phyloP scores from a whole-genome alignment of 192 early-diverging fungal genomes.

The Podochytrium sp. region DNA sequence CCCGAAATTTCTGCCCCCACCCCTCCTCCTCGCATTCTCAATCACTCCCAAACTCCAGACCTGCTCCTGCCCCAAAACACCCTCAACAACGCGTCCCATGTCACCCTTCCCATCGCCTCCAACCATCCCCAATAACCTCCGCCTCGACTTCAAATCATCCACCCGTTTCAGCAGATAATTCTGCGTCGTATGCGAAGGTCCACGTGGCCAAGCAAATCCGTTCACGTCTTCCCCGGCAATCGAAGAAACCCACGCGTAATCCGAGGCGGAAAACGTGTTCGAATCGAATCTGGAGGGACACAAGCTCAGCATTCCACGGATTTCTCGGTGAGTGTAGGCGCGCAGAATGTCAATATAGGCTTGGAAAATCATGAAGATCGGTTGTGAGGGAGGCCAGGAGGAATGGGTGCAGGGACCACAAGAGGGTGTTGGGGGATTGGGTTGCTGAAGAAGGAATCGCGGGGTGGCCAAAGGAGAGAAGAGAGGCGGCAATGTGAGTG shows the following conservation, averaged over 20 bases:
- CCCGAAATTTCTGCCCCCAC: too few relatives aligned
- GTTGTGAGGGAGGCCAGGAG: background rate
- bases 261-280: background rate
- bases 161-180: background rate
- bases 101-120: background rate
- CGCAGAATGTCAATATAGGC: background rate
- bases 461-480: background rate
- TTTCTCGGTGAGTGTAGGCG: background rate
- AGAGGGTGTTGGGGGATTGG: background rate
- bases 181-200: background rate
- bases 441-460: background rate
- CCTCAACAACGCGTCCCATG: background rate
- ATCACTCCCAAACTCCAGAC: background rate
- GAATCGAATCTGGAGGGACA: background rate
- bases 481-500: background rate
- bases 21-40: background rate
- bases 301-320: conserved; percentile 8
- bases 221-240: background rate
- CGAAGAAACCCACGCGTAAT: background rate
- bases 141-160: background rate
- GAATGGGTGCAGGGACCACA: conserved; percentile 7
- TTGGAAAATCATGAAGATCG: background rate
- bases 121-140: background rate
- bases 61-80: background rate
- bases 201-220: background rate